Conservation (phyloP, 495 filamentous ascomycete genomes). For the Hypomontagnella monticulosa region DNA sequence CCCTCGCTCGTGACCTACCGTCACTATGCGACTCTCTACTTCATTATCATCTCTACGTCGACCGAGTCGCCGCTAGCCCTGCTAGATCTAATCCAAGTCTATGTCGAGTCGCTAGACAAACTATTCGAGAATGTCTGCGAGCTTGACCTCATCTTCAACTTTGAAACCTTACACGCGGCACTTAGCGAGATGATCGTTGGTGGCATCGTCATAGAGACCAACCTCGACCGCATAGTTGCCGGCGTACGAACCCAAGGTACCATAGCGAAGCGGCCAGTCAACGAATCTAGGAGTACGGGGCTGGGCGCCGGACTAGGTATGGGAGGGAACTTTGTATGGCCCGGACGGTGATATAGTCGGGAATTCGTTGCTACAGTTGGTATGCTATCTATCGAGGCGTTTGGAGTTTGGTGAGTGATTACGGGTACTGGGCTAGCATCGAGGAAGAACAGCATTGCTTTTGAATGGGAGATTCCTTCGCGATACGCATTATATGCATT, state of each 20-base stretch:
- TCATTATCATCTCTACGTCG: conserved; percentile 97
- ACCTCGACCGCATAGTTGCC: conserved; percentile 83
- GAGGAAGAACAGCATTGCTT: conserved; percentile 20
- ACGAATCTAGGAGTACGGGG: conserved; percentile 56
- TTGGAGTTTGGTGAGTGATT: conserved; percentile 26
- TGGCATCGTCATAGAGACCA: conserved; percentile 94
- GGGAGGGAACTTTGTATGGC: conserved; percentile 68
- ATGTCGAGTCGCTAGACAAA: conserved; percentile 92
- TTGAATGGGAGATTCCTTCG: conserved; percentile 15
- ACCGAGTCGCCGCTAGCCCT: conserved; percentile 95
- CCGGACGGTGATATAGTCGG: conserved; percentile 60
- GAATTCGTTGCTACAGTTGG: too few species aligned
- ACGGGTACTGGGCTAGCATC: conserved; percentile 29
- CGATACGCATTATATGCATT: conserved; percentile 4
- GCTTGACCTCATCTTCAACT: conserved; percentile 97
- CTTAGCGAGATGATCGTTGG: conserved; percentile 96
- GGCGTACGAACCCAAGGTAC: conserved; percentile 83
- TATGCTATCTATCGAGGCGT: conserved; percentile 5
- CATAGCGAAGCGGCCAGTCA: conserved; percentile 75
- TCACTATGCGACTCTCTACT: conserved; percentile 97
- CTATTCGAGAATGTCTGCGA: conserved; percentile 99
- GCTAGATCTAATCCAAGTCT: conserved; percentile 96
- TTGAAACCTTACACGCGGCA: conserved; percentile 92
- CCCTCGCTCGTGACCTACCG: conserved; percentile 98
- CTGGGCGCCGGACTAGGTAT: conserved; percentile 59